Percentiles rank a stretch among this genome's conserved stretches.
phyloP scores from a whole-genome alignment of 2,329 filamentous ascomycete genomes.

The Ceratocystis colombiana region DNA sequence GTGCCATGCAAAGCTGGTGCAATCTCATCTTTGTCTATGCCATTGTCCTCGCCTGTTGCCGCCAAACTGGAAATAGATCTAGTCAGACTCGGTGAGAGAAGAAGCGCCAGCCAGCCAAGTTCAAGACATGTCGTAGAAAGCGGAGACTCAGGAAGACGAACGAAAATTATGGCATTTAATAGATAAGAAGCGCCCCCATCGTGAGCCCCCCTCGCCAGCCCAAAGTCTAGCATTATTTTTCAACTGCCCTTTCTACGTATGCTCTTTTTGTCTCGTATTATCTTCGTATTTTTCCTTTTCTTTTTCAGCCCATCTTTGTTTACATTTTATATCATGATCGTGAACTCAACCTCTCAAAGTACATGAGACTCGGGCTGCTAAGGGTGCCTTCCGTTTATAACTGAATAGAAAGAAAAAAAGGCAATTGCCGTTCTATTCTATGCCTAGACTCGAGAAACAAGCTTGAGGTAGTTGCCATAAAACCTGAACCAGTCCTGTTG shows the following conservation, averaged over 20 bases:
- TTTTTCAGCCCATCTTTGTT: background rate
- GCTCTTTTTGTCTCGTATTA: background rate
- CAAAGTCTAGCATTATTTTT: too few relatives aligned
- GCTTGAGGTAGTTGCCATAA: too few relatives aligned
- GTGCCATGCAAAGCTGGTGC: too few relatives aligned
- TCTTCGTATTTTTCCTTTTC: background rate
- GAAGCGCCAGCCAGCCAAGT: background rate
- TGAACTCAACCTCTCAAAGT: background rate
- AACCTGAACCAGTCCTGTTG: too few relatives aligned
- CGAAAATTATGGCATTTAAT: too few relatives aligned
- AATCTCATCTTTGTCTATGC: too few relatives aligned
- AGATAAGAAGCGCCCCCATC: background rate
- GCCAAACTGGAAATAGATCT: too few relatives aligned
- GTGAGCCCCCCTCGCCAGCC: background rate
- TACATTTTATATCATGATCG: background rate
- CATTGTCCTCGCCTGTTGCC: too few relatives aligned
- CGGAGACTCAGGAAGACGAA: background rate
- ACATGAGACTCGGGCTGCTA: too few relatives aligned
- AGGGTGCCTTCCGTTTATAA: too few relatives aligned
- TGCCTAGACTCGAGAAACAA: too few relatives aligned
- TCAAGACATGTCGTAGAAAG: constrained; percentile 15
- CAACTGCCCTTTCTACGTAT: background rate
- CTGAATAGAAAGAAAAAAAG: background rate
- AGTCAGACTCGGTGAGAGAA: background rate
- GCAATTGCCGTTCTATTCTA: background rate